Base-by-base conservation (phyloP, 2,329 filamentous ascomycete genomes). In the Clonostachys chloroleuca region DNA sequence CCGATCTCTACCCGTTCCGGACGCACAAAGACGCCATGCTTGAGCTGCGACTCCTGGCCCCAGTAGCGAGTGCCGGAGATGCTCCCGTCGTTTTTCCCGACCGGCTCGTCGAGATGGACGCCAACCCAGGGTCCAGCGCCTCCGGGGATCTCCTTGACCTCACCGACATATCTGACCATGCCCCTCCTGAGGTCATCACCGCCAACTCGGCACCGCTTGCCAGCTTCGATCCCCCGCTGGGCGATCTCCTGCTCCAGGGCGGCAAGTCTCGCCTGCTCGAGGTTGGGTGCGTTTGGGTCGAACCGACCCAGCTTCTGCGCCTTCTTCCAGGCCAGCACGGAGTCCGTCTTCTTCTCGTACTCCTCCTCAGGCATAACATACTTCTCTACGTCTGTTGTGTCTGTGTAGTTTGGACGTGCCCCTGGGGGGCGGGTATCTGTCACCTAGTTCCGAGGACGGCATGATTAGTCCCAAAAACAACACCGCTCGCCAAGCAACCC, bases 291-390 rank as follows among this genome's bases (percentile, higher is more conserved):
- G 56, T 86, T 77, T 12, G 94, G 94, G 62, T 97, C 90, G 68
- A 99, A 99, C 35, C 94, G 89, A 44, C 94, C 94, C n/a, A 97
- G 81, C 64, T 95, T 92, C 66, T 96, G 85, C n/a, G 83, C 74
- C 70, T 89, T 92, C 71, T 99, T 99, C 91, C 91, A 97, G 6
- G 92, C 89, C 20, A 96, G 80, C 13, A 99, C 94, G 5, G 87
- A 92, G 68, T 96, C 89, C 40, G 83, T 75, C 61, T 92, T 90
- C 59, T 83, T 82, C 63, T 91, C 90, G 69, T 99, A 99, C 61
- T 92, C 87, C 44, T 85, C 78, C 45, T 80, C 75, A n/a, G 91
- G 89, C 78, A 99, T 87, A 52, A 87, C 82, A 66, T 94, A 97
- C 72, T 96, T 96, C 48, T 91, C 83, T 6, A 96, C 90, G 10